Evolutionary conservation across 306 rosid genomes (phyloP).

Genomic region (Phaseolus lunatus): DNA sequence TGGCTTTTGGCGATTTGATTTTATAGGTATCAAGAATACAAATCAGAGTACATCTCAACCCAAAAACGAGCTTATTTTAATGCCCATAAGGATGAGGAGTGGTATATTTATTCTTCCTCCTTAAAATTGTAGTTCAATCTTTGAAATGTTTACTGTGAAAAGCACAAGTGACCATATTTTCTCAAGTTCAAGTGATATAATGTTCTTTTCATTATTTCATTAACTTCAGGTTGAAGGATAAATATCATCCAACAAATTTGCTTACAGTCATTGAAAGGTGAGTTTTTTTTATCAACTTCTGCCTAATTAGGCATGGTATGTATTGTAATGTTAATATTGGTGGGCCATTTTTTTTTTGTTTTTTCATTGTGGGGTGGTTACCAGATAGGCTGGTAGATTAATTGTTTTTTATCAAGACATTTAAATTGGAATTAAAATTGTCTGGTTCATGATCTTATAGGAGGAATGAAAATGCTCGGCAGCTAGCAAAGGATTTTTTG

Average conservation of each 20-base stretch:
- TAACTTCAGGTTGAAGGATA: constrained; percentile 84
- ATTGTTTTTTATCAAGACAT: neutral
- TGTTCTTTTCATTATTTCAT: constrained; percentile 38
- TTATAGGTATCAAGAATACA: constrained; percentile 95
- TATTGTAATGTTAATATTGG: constrained; percentile 25
- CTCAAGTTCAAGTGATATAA: constrained; percentile 19
- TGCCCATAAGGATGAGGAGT: constrained; percentile 94
- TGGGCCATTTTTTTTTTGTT: constrained; percentile 21
- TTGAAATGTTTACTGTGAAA: constrained; percentile 23
- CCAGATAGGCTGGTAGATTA: constrained; percentile 2
- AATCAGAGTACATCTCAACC: constrained; percentile 89
- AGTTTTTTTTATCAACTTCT: constrained; percentile 39
- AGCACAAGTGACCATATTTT: constrained; percentile 9
- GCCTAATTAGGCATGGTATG: constrained; percentile 21
- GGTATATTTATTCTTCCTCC: constrained; percentile 55
- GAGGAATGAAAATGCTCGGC: constrained; percentile 93
- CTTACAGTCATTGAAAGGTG: constrained; percentile 87
- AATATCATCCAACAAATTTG: constrained; percentile 96
- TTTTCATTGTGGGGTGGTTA: neutral
- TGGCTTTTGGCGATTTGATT: constrained; percentile 27
- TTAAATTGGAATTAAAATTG: constrained; percentile 29
- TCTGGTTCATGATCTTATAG: constrained; percentile 53
- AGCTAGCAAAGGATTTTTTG: constrained; percentile 79
- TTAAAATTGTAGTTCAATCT: constrained; percentile 34
- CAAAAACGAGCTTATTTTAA: constrained; percentile 88